Percentiles rank a stretch among this genome's conserved stretches.
Conservation (phyloP, 108 stramenopile genomes). For the Nannochloropsis gaditana region DNA sequence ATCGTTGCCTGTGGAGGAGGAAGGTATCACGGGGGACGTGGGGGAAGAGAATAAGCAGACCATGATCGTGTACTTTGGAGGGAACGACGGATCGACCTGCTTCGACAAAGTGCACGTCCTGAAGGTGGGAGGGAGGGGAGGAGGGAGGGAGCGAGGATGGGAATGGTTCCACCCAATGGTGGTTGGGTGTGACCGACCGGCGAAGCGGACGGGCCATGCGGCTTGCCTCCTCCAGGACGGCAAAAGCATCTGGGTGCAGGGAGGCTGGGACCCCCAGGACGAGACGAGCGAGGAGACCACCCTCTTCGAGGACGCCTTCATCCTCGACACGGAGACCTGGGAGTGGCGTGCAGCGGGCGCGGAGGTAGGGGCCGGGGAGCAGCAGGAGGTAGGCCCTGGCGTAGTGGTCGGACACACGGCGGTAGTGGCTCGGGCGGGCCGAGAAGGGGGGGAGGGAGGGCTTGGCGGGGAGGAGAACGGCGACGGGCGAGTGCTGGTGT, state of each 20-base stretch:
- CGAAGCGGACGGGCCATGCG: constrained; percentile 44
- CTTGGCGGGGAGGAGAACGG: background rate
- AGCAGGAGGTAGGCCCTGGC: constrained; percentile 10
- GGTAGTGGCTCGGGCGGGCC: background rate
- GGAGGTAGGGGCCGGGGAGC: constrained; percentile 20
- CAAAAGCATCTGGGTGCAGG: constrained; percentile 31
- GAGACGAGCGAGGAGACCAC: constrained; percentile 27
- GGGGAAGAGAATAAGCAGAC: background rate
- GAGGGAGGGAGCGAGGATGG: constrained; percentile 28
- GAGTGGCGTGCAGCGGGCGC: constrained; percentile 37
- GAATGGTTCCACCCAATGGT: constrained; percentile 38
- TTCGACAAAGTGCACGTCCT: background rate
- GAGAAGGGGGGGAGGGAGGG: background rate
- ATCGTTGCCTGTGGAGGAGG: background rate
- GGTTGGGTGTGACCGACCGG: constrained; percentile 32
- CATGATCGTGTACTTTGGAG: background rate
- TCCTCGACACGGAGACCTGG: constrained; percentile 43
- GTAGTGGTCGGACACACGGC: constrained; percentile 33
- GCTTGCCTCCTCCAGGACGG: constrained; percentile 45
- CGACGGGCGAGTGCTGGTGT: constrained; percentile 23
- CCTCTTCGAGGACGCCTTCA: constrained; percentile 41
- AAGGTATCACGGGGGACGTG: background rate
- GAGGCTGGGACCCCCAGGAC: constrained; percentile 52
- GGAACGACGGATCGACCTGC: background rate
- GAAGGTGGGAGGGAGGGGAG: background rate